Base-by-base conservation (phyloP, 805 yeast species). In the Blastobotrys peoriensis region DNA sequence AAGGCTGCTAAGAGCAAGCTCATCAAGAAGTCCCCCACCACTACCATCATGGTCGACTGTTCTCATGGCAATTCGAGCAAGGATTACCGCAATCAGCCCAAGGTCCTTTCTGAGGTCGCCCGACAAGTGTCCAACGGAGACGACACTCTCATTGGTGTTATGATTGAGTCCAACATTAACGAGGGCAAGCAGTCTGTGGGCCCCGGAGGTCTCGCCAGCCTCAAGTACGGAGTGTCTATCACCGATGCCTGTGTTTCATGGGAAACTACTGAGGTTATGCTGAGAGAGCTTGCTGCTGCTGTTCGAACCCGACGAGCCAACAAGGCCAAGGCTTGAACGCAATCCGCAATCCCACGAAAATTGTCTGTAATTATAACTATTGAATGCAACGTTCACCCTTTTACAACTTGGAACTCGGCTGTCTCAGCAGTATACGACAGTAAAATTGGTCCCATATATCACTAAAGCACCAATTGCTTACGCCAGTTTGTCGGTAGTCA, bases 21-120 rank as follows among this genome's bases (percentile, higher is more conserved):
- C 56, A 64, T 69, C 28, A 67, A 74, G 21, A 41, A 44, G 10
- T 17, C 19, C 4, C 55, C 81, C 72, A 47, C 67, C 64, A 68
- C 59, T 49, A 72, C 68, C 41, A 66, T 87, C 58, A 93, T 93
- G 98, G 84, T 93, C 50, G 98, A 93, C 70, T 93, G 96, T 70
- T 89, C 97, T 38, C 98, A 93, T 68, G 98, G 96, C 59, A 93
- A 93, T 74, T 88, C 97, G 33, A 80, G 75, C 67, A 93, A 93
- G 70, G 93, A 93, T 70, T 88, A 78, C 81, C 78, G 80, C 63
- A 93, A 93, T 71, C 98, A 93, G 71, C 97, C 98, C 48, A 80
- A 75, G 65, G 98, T 93, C n/a, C 81, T 87, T 54, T 69, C 75
- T 22, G 78, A 74, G 46, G 93, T 91, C 44, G 87, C 91, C 40